phyloP scores from a whole-genome alignment of 2,329 filamentous ascomycete genomes.

The Penicillium sp. region DNA sequence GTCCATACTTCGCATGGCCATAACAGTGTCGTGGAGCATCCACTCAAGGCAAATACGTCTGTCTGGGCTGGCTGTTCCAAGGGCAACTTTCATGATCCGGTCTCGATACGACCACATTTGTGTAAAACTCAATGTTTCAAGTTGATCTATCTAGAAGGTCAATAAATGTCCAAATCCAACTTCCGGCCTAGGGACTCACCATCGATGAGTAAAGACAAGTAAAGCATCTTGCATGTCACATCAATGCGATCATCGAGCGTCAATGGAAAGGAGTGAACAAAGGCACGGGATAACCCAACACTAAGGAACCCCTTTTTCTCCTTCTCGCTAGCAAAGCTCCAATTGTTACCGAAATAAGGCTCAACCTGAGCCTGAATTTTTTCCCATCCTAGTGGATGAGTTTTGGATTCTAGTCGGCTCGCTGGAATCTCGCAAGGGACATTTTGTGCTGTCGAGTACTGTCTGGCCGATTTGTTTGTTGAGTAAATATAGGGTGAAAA shows the following conservation, averaged over 20 bases:
- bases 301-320: constrained; percentile 14
- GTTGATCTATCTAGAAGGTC: constrained; percentile 12
- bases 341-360: constrained; percentile 15
- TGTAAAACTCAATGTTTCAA: constrained; percentile 19
- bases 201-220: constrained; percentile 17
- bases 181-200: neutral
- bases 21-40: constrained; percentile 18
- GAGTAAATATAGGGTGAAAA: neutral
- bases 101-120: constrained; percentile 17
- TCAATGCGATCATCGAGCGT: constrained; percentile 14
- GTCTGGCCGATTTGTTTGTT: neutral
- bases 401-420: constrained; percentile 12
- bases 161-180: neutral
- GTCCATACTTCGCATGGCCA: constrained; percentile 12
- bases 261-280: constrained; percentile 16
- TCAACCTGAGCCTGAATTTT: constrained; percentile 16
- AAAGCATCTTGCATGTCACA: constrained; percentile 16
- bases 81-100: constrained; percentile 10
- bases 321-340: constrained; percentile 15
- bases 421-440: constrained; percentile 3
- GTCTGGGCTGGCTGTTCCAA: constrained; percentile 5
- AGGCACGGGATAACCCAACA: constrained; percentile 19
- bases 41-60: constrained; percentile 10
- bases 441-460: constrained; percentile 4
- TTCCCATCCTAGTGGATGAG: constrained; percentile 15